phyloP scores from a whole-genome alignment of 805 yeast species.

The Lachancea waltii region DNA sequence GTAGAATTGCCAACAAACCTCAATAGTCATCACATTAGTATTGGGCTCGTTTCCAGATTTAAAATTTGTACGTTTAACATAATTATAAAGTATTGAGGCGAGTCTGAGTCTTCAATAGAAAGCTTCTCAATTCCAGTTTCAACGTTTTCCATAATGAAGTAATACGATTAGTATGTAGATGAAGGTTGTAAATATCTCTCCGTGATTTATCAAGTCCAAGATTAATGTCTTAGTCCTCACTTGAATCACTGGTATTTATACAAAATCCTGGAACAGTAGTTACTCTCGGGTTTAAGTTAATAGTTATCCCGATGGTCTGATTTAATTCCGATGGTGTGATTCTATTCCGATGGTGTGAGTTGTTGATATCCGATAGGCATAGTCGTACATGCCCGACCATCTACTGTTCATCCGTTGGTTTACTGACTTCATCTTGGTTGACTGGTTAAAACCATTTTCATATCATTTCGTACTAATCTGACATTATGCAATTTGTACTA shows the following conservation, averaged over 20 bases:
- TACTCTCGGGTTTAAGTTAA: no score
- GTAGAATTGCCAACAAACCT: no score
- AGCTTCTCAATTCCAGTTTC: not conserved
- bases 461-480: not conserved
- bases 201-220: not conserved
- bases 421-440: no score
- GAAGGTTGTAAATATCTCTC: not conserved
- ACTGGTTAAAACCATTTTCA: no score
- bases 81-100: not conserved
- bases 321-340: not conserved
- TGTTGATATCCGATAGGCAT: no score
- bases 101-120: not conserved
- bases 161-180: not conserved
- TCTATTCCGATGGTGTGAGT: not conserved
- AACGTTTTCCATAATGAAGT: not conserved
- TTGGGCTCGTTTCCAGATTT: no score
- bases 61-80: not conserved
- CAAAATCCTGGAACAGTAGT: no score
- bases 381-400: no score
- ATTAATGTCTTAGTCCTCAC: no score
- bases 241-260: no score
- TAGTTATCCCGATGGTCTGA: not conserved
- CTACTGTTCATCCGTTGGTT: no score
- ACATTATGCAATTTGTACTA: not conserved
- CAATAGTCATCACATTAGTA: no score